Conservation (phyloP, 2,329 filamentous ascomycete genomes). For the Cercospora beticola region DNA sequence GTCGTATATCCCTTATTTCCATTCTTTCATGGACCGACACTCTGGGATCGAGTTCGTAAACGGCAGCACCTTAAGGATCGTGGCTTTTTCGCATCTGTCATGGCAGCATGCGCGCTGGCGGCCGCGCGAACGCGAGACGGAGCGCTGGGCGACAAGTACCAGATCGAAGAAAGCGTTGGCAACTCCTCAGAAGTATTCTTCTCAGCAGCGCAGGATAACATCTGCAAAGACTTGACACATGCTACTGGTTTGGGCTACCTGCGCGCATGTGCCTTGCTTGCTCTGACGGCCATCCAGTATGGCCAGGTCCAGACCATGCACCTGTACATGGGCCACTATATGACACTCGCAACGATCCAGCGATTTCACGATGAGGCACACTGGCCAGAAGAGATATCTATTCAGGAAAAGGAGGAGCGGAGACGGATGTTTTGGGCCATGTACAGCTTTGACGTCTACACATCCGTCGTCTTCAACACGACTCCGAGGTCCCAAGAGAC, state of each 20-base stretch:
- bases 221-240: conserved; percentile 41
- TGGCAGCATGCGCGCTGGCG: conserved; percentile 54
- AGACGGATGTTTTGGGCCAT: conserved; percentile 57
- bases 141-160: conserved; percentile 42
- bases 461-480: conserved; percentile 54
- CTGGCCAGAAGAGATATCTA: conserved; percentile 50
- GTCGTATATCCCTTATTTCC: conserved; percentile 57
- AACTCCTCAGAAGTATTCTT: conserved; percentile 48
- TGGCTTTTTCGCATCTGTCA: conserved; percentile 51
- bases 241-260: conserved; percentile 45
- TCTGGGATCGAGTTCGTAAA: conserved; percentile 43
- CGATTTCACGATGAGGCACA: conserved; percentile 55
- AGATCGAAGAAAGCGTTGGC: conserved; percentile 19
- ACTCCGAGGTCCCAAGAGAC: conserved; percentile 49
- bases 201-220: conserved; percentile 44
- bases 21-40: conserved; percentile 52
- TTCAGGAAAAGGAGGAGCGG: conserved; percentile 52
- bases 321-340: conserved; percentile 52
- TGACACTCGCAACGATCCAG: conserved; percentile 51
- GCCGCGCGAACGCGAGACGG: conserved; percentile 53
- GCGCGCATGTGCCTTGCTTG: conserved; percentile 50
- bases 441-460: conserved; percentile 58
- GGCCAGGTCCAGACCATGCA: conserved; percentile 53
- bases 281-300: conserved; percentile 54
- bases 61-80: conserved; percentile 47